Percentiles rank a stretch among this genome's conserved stretches.
These are phyloP conservation scores for Prunus persica DNA, from an alignment of 306 rosid species.

Conservation along the genomic window DNA sequence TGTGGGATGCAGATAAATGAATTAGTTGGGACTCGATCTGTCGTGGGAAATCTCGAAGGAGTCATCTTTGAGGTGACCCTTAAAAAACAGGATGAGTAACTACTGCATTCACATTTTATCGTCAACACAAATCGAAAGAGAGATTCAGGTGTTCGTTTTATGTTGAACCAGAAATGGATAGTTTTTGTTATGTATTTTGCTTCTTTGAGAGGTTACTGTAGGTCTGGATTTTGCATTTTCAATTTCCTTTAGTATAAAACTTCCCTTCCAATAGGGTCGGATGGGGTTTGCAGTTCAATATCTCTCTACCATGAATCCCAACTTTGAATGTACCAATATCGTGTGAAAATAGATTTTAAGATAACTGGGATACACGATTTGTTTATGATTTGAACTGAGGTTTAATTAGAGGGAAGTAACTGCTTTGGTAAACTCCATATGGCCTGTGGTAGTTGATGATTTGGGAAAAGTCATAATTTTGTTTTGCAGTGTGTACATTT, in stretches of 20 bases:
- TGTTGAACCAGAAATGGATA: background rate
- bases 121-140: background rate
- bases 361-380: background rate
- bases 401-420: no score
- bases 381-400: background rate
- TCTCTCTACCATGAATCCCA: background rate
- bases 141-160: background rate
- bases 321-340: background rate
- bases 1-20: constrained; percentile 65
- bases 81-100: constrained; percentile 23
- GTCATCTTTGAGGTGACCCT: constrained; percentile 68
- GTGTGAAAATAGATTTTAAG: background rate
- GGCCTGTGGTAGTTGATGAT: no score
- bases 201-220: background rate
- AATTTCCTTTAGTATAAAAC: background rate
- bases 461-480: no score
- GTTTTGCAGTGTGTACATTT: no score
- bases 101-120: background rate
- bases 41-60: constrained; percentile 67
- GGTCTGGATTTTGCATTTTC: background rate
- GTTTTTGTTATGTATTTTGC: background rate
- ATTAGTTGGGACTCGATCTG: constrained; percentile 55
- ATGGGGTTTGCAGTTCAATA: background rate
- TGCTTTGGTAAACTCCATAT: no score
- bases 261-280: background rate